Base-by-base conservation (phyloP, 179 eudicot species). In the Amaranthus tricolor region DNA sequence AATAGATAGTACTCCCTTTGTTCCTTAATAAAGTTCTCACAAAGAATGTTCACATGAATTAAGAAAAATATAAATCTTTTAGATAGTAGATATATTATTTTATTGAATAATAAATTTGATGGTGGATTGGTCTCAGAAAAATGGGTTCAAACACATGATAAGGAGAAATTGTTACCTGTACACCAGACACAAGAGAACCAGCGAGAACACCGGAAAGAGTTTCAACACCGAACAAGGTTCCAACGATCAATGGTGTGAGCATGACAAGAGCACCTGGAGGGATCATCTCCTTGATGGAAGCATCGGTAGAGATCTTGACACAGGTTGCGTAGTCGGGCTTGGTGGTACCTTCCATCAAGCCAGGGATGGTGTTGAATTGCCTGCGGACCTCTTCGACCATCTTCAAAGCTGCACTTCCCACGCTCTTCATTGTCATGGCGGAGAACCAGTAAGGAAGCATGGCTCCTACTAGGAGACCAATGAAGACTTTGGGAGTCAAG, bases 381-480 rank as follows among this genome's bases (percentile, higher is more conserved):
- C 97, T 80, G 24, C 97, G 95, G 24, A 92, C 97, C 78, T 92
- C 97, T 83, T 92, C 97, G 80, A 92, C 97, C 97, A 92, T 92
- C 80, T 87, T 87, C 72, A 92, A 82, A 57, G 97, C 97, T 17
- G 97, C 97, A 65, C 81, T 92, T 54, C 97, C 97, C 48, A 92
- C 97, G 77, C 97, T 92, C 88, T 92, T 92, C 97, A 92, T 92
- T 65, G 97, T 92, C 97, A 91, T 90, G 81, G 97, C 97, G 5
- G 97, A 91, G 86, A 91, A 91, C 97, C 97, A 91, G 83, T 91
- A 91, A 24, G 97, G 97, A 76, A 91, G 93, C 97, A 91, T 91
- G 51, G 97, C 97, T 74, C 97, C 97, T 51, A 90, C 95, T 54
- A 92, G 56, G 79, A 92, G 79, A 80, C 97, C 97, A 71, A 92